Base-by-base conservation (phyloP, 2,329 filamentous ascomycete genomes). In the Monilinia aucupariae region DNA sequence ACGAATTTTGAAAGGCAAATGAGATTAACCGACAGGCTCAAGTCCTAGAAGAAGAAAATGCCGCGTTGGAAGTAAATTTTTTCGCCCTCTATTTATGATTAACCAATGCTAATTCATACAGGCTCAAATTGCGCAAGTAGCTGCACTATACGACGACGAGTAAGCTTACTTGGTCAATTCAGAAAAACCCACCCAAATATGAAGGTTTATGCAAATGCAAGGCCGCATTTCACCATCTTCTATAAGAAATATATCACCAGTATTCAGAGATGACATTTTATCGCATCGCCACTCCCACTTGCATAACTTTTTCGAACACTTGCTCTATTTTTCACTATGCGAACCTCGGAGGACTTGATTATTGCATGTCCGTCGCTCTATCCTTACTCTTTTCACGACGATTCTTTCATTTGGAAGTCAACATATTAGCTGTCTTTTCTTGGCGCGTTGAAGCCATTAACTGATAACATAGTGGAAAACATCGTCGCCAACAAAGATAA, bases 11-110 rank as follows among this genome's bases (percentile, higher is more conserved):
- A 49, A 9, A 64, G 63, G 59, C 47, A 43, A 39, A 62, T 41
- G 53, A 48, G 6, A 52, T 59, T 12, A 54, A 62, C 27, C 32
- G 30, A 48, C 41, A 55, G 30, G 60, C 64, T 10, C 37, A 65
- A 51, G 55, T 47, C 47, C 7, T 66, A 25, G 64, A 68, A 39
- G 32, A 54, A 32, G 55, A 61, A 39, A 65, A 63, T 60, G 59
- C 50, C 6, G 65, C 53, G 27, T 55, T 65, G 13, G 59, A 67
- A 49, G 66, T 65, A 59, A 41, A 37, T 34, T 17, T 45, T 52
- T 4, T n/a, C 12, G 34, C 9, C 27, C 7, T 6, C 7, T 25
- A n/a, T 45, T 45, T 1, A 34, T 13, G 6, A 61, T 45, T 1
- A 8, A 17, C 6, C 13, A 32, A 45, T 51, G 27, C 60, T 62